A percentile compares a stretch with the other conserved stretches of the same genome.
Evolutionary conservation across 345 rosid genomes (phyloP).

Genomic region (Orychophragmus violaceus): DNA sequence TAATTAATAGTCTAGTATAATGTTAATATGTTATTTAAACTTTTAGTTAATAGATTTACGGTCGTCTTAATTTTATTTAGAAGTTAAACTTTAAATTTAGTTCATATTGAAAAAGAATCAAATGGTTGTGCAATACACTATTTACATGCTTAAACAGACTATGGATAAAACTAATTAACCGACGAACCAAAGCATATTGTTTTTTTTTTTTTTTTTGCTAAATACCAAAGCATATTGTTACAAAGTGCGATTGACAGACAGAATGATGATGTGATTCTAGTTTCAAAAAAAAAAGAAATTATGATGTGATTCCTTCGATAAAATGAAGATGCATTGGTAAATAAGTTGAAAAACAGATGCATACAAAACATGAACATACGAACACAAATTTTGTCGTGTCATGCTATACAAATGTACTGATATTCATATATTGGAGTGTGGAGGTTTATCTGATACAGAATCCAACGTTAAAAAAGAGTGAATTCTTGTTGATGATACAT

Average conservation of each 20-base stretch:
- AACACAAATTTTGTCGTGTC: background rate
- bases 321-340: background rate
- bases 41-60: no score
- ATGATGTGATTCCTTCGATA: background rate
- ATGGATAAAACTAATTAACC: background rate
- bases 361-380: background rate
- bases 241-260: background rate
- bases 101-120: background rate
- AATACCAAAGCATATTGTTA: background rate
- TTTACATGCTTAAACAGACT: background rate
- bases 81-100: no score
- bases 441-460: slow-evolving; percentile 20
- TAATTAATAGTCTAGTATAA: no score
- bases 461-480: slow-evolving; percentile 6
- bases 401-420: background rate
- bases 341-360: background rate
- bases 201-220: no score
- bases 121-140: background rate
- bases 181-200: no score
- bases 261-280: no score
- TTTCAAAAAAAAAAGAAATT: no score
- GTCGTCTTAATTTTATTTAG: no score
- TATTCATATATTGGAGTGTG: background rate
- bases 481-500: slow-evolving; percentile 20
- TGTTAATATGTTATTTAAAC: no score